Evolutionary conservation across 352 stramenopile genomes (phyloP), one percentile per base, ranked within the genome.

Genomic region (Thalassiosira livingstoniorum): DNA sequence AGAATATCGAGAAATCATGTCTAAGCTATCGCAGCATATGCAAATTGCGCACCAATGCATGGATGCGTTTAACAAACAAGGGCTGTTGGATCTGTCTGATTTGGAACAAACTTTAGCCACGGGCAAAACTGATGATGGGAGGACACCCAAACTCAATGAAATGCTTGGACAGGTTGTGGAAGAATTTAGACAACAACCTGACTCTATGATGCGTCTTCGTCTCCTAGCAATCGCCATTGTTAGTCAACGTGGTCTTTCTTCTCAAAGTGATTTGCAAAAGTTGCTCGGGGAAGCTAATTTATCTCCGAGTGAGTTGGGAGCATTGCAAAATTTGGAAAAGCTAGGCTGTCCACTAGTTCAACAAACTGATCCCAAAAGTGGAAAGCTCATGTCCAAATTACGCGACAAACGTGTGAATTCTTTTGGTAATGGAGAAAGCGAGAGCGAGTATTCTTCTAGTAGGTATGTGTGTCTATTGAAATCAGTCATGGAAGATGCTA

Each of bases 101-200:
- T 83, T 98, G 53, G 97, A 99, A 80, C 97, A 99, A 83, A 98
- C 93, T 1, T 92, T 99, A 57, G 96, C 96, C 0, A 98, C 96
- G 0, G 97, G 96, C 3, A 95, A 98, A 2, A 96, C 98, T 79
- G 96, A 97, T 37, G 97, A 97, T 3, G 97, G 95, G 0, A 94
- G 95, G 60, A 96, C 96, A 55, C 87, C 97, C 27, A 98, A 98
- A 82, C 81, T 96, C 31, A 71, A 78, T 2, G 89, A 92, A 2
- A 69, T 98, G 47, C 82, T 96, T 0, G 96, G 97, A 71, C 86
- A 96, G 64, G 89, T 98, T 4, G 96, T 98, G 58, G 92, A 97
- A 55, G 74, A 96, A 34, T 94, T 98, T 71, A 91, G 95, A 37
- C 87, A 95, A 55, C 91, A 94, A n/a, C 90, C 95, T 27, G 87